These are phyloP conservation scores for Phalaenopsis hybrid DNA, from an alignment of 116 monocot species.

Conservation along the genomic window DNA sequence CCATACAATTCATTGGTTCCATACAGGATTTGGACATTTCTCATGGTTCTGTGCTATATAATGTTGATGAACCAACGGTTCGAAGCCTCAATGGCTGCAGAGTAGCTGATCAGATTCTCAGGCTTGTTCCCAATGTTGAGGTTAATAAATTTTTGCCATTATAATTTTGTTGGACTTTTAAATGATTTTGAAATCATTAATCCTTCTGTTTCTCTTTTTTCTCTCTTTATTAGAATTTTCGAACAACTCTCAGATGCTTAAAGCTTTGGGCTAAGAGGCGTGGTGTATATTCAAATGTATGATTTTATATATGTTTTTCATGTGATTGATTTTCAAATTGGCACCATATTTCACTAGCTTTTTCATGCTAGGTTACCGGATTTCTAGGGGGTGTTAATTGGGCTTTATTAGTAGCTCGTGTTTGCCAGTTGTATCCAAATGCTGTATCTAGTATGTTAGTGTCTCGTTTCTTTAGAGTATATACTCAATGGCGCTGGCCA, in stretches of 20 bases:
- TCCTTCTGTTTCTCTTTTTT: not conserved
- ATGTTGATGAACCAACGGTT: slow-evolving; percentile 89
- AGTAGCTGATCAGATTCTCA: slow-evolving; percentile 95
- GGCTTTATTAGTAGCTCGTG: slow-evolving; percentile 83
- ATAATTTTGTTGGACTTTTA: slow-evolving; percentile 1
- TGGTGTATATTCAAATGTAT: slow-evolving; percentile 98
- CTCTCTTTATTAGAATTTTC: slow-evolving; percentile 54
- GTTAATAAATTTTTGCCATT: slow-evolving; percentile 23
- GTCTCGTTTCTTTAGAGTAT: slow-evolving; percentile 93
- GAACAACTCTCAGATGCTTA: slow-evolving; percentile 73
- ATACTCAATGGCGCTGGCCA: slow-evolving; percentile 98
- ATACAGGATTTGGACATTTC: slow-evolving; percentile 90
- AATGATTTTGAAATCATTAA: not conserved
- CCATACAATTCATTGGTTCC: not conserved
- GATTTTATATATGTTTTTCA: not conserved
- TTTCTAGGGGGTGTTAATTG: slow-evolving; percentile 98
- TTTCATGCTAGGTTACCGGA: slow-evolving; percentile 67
- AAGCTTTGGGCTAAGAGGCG: slow-evolving; percentile 94
- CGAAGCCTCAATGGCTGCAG: slow-evolving; percentile 97
- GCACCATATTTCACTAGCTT: not conserved
- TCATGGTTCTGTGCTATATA: slow-evolving; percentile 64
- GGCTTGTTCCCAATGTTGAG: slow-evolving; percentile 88
- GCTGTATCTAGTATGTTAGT: slow-evolving; percentile 92
- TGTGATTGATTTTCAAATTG: not conserved
- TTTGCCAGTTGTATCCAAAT: slow-evolving; percentile 99